phyloP scores from a whole-genome alignment of 257 asterid species.

The Solanum clarkiae region DNA sequence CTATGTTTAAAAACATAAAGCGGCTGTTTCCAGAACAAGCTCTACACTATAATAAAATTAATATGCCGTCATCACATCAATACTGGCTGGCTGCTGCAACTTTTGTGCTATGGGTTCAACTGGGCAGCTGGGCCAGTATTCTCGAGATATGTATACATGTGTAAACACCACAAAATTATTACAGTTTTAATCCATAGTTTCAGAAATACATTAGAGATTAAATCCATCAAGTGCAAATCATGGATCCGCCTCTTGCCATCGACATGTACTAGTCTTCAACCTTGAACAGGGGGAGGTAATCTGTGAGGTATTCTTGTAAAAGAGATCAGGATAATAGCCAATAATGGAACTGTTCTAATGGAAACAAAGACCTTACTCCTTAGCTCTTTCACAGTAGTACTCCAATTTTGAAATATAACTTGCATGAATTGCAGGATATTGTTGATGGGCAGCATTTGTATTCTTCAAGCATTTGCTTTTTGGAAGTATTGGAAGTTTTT shows the following conservation, averaged over 20 bases:
- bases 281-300: background rate
- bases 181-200: background rate
- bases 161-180: background rate
- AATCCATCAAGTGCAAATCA: background rate
- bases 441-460: background rate
- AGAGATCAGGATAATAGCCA: background rate
- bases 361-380: background rate
- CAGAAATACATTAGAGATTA: background rate
- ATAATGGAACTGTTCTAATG: background rate
- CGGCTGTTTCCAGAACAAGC: no score
- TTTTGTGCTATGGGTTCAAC: background rate
- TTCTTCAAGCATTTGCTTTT: background rate
- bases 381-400: background rate
- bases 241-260: background rate
- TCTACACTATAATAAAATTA: no score
- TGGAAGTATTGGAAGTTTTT: background rate
- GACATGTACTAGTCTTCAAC: background rate
- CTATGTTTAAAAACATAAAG: no score
- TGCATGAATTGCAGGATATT: background rate
- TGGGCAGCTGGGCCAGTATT: background rate
- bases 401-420: background rate
- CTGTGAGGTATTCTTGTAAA: background rate
- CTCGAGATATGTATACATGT: background rate
- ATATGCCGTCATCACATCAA: background rate
- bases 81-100: background rate